These are phyloP conservation scores for Nicotiana sylvestris DNA, from an alignment of 257 asterid genomes.

Conservation along the genomic window DNA sequence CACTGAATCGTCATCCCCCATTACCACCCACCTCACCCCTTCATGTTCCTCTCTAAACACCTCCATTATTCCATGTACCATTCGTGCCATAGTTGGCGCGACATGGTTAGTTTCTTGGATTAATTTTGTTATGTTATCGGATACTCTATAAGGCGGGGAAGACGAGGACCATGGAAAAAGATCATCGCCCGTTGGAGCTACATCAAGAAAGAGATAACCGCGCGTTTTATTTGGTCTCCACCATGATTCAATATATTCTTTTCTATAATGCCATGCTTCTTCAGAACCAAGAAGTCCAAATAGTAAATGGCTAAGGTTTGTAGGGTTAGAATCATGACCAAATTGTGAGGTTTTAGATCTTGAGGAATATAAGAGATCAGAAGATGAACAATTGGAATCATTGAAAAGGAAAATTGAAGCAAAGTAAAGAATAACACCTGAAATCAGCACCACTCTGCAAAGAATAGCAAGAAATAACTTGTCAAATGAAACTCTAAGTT, in stretches of 20 bases:
- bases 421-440: slow-evolving; percentile 18
- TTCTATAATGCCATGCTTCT: slow-evolving; percentile 35
- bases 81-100: slow-evolving; percentile 36
- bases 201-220: slow-evolving; percentile 46
- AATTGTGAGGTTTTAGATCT: background rate
- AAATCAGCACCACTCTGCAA: slow-evolving; percentile 23
- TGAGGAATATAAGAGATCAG: slow-evolving; percentile 4
- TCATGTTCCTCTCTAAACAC: slow-evolving; percentile 32
- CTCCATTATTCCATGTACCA: slow-evolving; percentile 64
- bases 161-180: slow-evolving; percentile 49
- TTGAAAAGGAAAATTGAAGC: slow-evolving; percentile 19
- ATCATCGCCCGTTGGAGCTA: slow-evolving; percentile 25
- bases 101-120: slow-evolving; percentile 25
- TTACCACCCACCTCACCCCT: slow-evolving; percentile 52
- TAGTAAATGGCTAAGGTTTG: slow-evolving; percentile 42
- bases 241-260: slow-evolving; percentile 50
- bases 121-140: slow-evolving; percentile 26
- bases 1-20: slow-evolving; percentile 73
- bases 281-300: slow-evolving; percentile 54
- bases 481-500: background rate
- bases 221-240: slow-evolving; percentile 40
- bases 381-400: slow-evolving; percentile 10
- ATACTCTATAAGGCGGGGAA: slow-evolving; percentile 45
- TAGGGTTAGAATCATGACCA: slow-evolving; percentile 14
- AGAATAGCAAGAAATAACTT: background rate